Evolutionary conservation across 257 asterid species (phyloP).

Genomic region (Jasminum sambac): DNA sequence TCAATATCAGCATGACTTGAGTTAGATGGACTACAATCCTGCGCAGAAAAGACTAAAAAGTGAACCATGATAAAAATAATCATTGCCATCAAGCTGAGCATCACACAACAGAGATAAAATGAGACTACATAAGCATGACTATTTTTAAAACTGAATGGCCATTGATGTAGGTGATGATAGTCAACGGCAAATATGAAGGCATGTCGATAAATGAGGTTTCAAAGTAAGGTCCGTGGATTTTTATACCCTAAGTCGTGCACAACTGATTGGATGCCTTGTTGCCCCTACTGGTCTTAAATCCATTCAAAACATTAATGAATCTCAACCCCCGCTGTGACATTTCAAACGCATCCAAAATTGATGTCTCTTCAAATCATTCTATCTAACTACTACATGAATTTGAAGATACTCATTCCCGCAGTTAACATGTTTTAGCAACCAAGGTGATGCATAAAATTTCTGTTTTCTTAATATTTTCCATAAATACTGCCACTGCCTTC

Average conservation of each 20-base stretch:
- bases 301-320: not conserved
- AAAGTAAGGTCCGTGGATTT: not conserved
- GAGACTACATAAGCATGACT: not conserved
- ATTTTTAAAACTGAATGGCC: not conserved
- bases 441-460: not conserved
- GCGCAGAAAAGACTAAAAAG: not conserved
- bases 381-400: not conserved
- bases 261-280: not conserved
- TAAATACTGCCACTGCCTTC: not conserved
- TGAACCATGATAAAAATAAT: not conserved
- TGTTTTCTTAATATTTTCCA: not conserved
- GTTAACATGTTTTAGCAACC: not conserved
- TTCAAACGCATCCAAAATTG: not conserved
- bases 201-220: not conserved
- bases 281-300: not conserved
- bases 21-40: not conserved
- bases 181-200: not conserved
- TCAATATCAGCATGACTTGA: not conserved
- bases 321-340: not conserved
- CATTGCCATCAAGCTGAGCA: not conserved
- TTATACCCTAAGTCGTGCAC: not conserved
- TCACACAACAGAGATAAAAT: not conserved
- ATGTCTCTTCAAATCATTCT: not conserved
- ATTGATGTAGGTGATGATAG: not conserved
- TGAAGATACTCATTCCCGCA: not conserved